Evolutionary conservation across 805 yeast species (phyloP).

Genomic region (Maudiozyma serrabonitensis): DNA sequence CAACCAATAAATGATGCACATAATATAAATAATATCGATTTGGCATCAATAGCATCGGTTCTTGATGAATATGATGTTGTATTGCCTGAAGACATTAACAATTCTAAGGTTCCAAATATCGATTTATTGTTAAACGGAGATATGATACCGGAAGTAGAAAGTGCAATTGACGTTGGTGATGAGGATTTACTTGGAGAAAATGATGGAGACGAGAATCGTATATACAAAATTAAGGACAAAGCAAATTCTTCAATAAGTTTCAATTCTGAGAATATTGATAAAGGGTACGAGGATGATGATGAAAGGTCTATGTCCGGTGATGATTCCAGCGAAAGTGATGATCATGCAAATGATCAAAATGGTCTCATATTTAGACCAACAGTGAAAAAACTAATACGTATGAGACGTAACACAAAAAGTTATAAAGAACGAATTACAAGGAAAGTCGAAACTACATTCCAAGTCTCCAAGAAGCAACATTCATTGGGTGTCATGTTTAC

Average conservation of each 20-base stretch:
- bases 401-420: slow-evolving; percentile 5
- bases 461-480: slow-evolving; percentile 23
- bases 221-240: not conserved
- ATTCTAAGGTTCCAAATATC: not conserved
- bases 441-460: slow-evolving; percentile 13
- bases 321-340: not conserved
- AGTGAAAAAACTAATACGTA: slow-evolving; percentile 1
- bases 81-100: not conserved
- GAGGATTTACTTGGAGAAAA: not conserved
- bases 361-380: slow-evolving; percentile 4
- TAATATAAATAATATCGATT: slow-evolving; percentile 4
- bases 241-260: not conserved
- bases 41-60: slow-evolving; percentile 19
- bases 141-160: slow-evolving; percentile 2
- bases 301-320: not conserved
- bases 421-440: slow-evolving; percentile 5
- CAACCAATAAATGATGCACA: slow-evolving; percentile 8
- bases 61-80: slow-evolving; percentile 26
- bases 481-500: slow-evolving; percentile 63
- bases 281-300: slow-evolving; percentile 1
- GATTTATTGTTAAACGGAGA: not conserved
- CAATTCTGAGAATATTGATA: not conserved
- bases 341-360: not conserved
- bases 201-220: not conserved
- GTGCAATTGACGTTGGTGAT: not conserved